Evolutionary conservation across 805 yeast genomes (phyloP).

Genomic region (Yamadazyma insecticola): DNA sequence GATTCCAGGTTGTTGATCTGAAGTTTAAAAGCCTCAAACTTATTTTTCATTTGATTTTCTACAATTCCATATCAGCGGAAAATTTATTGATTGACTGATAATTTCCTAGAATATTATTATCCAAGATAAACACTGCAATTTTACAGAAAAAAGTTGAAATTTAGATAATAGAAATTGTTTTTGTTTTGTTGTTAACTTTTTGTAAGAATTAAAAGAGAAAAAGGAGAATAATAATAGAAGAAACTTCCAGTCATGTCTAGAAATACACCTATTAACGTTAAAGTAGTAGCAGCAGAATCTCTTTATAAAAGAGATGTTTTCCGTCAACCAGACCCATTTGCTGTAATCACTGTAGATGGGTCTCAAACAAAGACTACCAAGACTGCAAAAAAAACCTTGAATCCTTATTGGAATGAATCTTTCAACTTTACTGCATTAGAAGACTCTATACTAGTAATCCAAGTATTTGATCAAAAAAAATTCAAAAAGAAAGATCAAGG

Average conservation of each 20-base stretch:
- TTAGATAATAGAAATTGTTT: not conserved
- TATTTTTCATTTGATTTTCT: too few species aligned
- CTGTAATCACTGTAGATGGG: constrained; percentile 96
- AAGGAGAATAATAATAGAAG: too few species aligned
- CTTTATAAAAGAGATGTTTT: constrained; percentile 92
- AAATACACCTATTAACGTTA: constrained; percentile 46
- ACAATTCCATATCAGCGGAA: too few species aligned
- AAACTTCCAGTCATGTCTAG: constrained; percentile 8
- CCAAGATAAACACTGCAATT: too few species aligned
- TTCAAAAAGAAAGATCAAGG: constrained; percentile 99
- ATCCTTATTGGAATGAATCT: constrained; percentile 97
- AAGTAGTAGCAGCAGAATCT: constrained; percentile 93
- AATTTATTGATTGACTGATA: too few species aligned
- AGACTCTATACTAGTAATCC: constrained; percentile 82
- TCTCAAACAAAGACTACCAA: constrained; percentile 92
- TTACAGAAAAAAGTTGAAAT: too few species aligned
- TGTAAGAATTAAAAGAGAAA: too few species aligned
- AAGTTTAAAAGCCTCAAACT: too few species aligned
- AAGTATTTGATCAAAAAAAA: constrained; percentile 94
- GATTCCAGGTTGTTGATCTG: too few species aligned
- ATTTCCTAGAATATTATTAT: too few species aligned
- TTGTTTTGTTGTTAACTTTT: not conserved
- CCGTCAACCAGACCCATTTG: constrained; percentile 96
- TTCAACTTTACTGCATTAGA: constrained; percentile 76
- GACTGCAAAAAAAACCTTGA: constrained; percentile 87